Percentiles rank a stretch among this genome's conserved stretches.
Evolutionary conservation across 176 grass and related monocot species (phyloP).

Genomic region (Bolboschoenus planiculmis): DNA sequence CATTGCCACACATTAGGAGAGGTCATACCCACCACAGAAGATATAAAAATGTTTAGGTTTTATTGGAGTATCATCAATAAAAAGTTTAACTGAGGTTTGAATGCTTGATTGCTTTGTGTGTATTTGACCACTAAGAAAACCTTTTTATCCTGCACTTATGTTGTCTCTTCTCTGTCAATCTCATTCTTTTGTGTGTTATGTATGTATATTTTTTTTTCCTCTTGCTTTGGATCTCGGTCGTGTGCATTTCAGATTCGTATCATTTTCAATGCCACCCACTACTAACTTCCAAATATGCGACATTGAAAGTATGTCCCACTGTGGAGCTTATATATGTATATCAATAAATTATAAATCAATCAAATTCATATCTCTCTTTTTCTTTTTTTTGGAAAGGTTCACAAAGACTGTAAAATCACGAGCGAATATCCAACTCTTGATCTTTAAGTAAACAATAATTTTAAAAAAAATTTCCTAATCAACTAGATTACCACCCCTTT

Average conservation of each 20-base stretch:
- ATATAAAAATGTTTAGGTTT: background rate
- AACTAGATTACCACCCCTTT: too few species aligned
- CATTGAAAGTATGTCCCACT: background rate
- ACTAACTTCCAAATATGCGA: background rate
- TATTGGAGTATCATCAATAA: background rate
- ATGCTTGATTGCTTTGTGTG: slow-evolving; percentile 1
- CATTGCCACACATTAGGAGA: background rate
- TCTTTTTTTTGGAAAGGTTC: too few species aligned
- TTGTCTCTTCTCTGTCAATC: slow-evolving; percentile 9
- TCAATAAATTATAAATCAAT: slow-evolving; percentile 12
- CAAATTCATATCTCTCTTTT: background rate
- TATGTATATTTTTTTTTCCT: background rate
- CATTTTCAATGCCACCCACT: slow-evolving; percentile 23
- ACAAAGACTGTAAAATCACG: too few species aligned
- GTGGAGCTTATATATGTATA: background rate
- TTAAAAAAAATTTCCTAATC: too few species aligned
- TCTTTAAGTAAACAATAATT: too few species aligned
- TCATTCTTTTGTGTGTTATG: background rate
- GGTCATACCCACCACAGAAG: background rate
- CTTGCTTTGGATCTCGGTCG: background rate
- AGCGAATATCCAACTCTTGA: too few species aligned
- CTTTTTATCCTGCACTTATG: background rate
- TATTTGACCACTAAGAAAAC: slow-evolving; percentile 15
- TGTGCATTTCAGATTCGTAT: slow-evolving; percentile 12
- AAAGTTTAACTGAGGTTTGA: background rate